Conservation (phyloP, 2,329 filamentous ascomycete genomes). For the Dendryphion nanum region DNA sequence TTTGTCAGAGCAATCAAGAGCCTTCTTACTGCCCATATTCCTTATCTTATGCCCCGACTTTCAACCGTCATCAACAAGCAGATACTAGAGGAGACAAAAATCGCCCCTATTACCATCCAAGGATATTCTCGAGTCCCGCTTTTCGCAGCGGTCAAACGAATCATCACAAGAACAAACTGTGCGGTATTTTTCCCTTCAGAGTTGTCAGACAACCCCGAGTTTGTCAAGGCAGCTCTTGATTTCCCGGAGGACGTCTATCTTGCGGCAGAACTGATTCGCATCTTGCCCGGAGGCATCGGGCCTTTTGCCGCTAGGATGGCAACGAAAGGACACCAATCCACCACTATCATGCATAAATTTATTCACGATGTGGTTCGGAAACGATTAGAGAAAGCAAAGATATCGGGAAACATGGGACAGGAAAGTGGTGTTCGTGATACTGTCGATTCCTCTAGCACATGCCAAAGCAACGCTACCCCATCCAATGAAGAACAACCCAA, state of each 20-base stretch:
- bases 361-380: neutral
- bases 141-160: neutral
- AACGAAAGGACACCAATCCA: neutral
- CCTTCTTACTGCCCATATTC: slow-evolving; percentile 1
- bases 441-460: no score
- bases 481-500: no score
- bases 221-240: slow-evolving; percentile 1
- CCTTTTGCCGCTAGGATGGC: neutral
- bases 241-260: slow-evolving; percentile 1
- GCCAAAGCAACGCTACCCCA: no score
- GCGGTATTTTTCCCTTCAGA: slow-evolving; percentile 2
- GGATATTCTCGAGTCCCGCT: neutral
- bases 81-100: neutral
- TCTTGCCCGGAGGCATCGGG: neutral
- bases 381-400: slow-evolving; percentile 5
- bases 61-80: neutral
- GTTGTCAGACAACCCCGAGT: slow-evolving; percentile 1
- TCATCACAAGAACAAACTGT: slow-evolving; percentile 1
- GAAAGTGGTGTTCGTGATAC: no score
- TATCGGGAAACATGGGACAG: no score
- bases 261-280: slow-evolving; percentile 3
- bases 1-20: slow-evolving; percentile 1
- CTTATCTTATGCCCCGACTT: neutral
- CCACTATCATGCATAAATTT: slow-evolving; percentile 1
- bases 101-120: neutral